These are phyloP conservation scores for Ascoidea tarda DNA, from an alignment of 805 yeast genomes.

Conservation along the genomic window DNA sequence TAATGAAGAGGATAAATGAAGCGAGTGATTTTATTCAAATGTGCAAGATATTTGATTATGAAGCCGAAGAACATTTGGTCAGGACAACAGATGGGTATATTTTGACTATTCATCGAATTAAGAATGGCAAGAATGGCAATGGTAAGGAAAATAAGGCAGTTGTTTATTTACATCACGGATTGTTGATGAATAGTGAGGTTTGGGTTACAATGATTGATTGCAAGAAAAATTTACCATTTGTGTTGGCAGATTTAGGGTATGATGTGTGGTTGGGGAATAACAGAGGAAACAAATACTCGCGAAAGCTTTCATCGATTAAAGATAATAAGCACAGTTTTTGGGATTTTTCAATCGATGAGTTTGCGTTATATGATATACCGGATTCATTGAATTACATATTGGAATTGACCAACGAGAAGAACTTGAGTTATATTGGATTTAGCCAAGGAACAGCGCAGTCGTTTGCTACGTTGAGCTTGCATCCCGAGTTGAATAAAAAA, in stretches of 20 bases:
- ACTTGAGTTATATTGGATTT: conserved; percentile 68
- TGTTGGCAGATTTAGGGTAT: conserved; percentile 66
- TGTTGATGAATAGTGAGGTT: conserved; percentile 77
- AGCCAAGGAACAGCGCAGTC: conserved; percentile 93
- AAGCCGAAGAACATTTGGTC: conserved; percentile 64
- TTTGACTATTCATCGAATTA: conserved; percentile 51
- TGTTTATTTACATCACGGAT: conserved; percentile 83
- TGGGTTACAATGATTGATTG: conserved; percentile 33
- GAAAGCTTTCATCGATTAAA: conserved; percentile 44
- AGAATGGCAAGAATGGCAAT: conserved; percentile 7
- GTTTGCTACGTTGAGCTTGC: conserved; percentile 65
- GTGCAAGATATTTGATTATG: conserved; percentile 54
- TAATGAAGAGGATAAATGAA: conserved; percentile 24
- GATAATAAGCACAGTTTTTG: conserved; percentile 45
- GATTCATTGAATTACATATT: conserved; percentile 68
- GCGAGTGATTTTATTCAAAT: conserved; percentile 48
- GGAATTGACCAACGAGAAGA: conserved; percentile 26
- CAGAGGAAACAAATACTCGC: conserved; percentile 85
- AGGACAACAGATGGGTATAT: conserved; percentile 66
- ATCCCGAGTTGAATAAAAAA: conserved; percentile 44
- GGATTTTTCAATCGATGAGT: conserved; percentile 87
- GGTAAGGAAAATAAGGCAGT: conserved; percentile 24
- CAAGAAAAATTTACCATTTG: conserved; percentile 54
- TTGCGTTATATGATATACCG: conserved; percentile 85
- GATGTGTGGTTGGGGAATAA: conserved; percentile 95